phyloP scores from a whole-genome alignment of 1,139 yeast genomes.

The Geotrichum macrosporum region DNA sequence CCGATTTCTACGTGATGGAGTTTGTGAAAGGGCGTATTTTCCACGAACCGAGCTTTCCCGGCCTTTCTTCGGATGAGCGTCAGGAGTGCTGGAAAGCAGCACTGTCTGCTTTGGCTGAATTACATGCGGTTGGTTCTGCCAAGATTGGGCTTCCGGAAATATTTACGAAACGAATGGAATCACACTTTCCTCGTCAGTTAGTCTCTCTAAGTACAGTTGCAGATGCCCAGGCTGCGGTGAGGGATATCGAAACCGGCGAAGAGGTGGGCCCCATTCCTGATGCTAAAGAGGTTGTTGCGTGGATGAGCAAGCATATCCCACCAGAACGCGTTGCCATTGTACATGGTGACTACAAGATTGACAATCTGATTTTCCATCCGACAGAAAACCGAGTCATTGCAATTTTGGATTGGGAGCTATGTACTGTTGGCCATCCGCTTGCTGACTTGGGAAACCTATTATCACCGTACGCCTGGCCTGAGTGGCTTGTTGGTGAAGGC shows the following conservation, averaged over 20 bases:
- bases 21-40: conserved; percentile 57
- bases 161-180: conserved; percentile 44
- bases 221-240: conserved; percentile 44
- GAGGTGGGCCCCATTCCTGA: conserved; percentile 51
- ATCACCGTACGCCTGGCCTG: conserved; percentile 54
- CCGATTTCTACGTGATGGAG: conserved; percentile 62
- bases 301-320: conserved; percentile 50
- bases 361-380: conserved; percentile 55
- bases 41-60: conserved; percentile 52
- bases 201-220: conserved; percentile 49
- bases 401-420: conserved; percentile 64
- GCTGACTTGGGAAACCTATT: conserved; percentile 60
- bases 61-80: conserved; percentile 32
- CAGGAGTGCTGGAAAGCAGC: conserved; percentile 48
- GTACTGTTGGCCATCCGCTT: conserved; percentile 64
- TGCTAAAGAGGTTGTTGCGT: conserved; percentile 44
- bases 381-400: conserved; percentile 50
- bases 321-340: conserved; percentile 48
- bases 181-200: conserved; percentile 56
- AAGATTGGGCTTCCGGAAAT: conserved; percentile 42
- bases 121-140: conserved; percentile 51
- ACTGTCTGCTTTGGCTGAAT: conserved; percentile 48
- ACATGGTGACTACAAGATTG: conserved; percentile 68
- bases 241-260: conserved; percentile 33
- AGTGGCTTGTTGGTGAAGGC: conserved; percentile 16